Percentiles rank a stretch among this genome's conserved stretches.
Evolutionary conservation across 2,329 filamentous ascomycete genomes (phyloP).

Genomic region (Pestalotiopsis sp.): DNA sequence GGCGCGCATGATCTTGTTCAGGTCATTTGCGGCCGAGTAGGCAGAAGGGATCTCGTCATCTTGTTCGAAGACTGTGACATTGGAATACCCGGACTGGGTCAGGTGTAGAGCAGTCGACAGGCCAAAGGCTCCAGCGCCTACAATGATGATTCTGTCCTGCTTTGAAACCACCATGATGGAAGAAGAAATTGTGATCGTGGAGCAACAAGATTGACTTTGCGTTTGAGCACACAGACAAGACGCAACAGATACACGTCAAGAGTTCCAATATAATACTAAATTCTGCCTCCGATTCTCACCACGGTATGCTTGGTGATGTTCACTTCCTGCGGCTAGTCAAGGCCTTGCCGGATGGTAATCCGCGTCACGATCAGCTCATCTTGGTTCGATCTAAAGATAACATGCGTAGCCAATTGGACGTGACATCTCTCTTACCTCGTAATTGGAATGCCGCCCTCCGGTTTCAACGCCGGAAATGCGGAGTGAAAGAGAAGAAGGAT

Average conservation of each 20-base stretch:
- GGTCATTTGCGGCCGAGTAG: constrained; percentile 4
- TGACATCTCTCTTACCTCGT: background rate
- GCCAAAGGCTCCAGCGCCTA: constrained; percentile 8
- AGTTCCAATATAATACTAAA: background rate
- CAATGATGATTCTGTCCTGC: constrained; percentile 4
- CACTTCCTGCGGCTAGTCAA: background rate
- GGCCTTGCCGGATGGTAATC: background rate
- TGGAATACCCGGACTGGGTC: background rate
- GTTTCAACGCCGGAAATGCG: background rate
- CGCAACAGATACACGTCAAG: background rate
- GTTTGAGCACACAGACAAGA: background rate
- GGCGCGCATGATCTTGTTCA: constrained; percentile 8
- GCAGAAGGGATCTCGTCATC: constrained; percentile 3
- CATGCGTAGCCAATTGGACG: background rate
- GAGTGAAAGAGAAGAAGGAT: background rate
- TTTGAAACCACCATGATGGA: constrained; percentile 1
- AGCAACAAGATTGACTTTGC: background rate
- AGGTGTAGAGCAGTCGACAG: constrained; percentile 1
- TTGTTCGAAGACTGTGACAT: constrained; percentile 6
- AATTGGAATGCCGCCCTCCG: background rate
- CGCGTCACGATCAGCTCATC: background rate
- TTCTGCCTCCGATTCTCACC: background rate
- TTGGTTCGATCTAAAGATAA: background rate
- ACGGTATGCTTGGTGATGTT: background rate
- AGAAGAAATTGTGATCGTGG: background rate